Evolutionary conservation across 148 eudicot species (phyloP).

Genomic region (Rhododendron mucronatum): DNA sequence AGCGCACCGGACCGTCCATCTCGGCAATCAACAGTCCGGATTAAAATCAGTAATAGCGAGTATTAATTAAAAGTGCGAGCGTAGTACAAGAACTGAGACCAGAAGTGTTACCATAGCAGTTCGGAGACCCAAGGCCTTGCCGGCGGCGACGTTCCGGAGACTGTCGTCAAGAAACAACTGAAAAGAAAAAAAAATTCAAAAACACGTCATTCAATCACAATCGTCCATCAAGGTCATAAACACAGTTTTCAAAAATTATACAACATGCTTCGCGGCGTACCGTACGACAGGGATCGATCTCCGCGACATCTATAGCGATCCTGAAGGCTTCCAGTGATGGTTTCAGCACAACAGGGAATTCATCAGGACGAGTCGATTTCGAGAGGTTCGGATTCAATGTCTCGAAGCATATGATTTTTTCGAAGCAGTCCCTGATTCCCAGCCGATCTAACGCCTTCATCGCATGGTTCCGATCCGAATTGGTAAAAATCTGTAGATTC

Average conservation of each 20-base stretch:
- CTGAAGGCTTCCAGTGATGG: conserved; percentile 69
- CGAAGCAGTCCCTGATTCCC: conserved; percentile 73
- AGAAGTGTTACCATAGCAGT: conserved; percentile 49
- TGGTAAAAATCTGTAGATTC: conserved; percentile 65
- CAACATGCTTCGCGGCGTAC: conserved; percentile 27
- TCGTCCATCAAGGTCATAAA: neutral
- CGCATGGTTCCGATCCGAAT: conserved; percentile 73
- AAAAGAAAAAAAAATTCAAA: neutral
- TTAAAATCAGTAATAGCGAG: no score
- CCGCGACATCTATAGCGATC: conserved; percentile 59
- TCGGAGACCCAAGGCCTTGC: conserved; percentile 59
- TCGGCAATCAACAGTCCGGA: no score
- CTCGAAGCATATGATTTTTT: conserved; percentile 75
- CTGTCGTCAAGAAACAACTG: conserved; percentile 88
- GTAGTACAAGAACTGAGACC: no score
- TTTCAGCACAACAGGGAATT: conserved; percentile 65
- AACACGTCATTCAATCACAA: neutral
- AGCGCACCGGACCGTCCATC: no score
- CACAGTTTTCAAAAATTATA: neutral
- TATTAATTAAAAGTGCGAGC: no score
- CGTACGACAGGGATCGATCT: conserved; percentile 64
- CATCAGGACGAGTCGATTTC: conserved; percentile 53
- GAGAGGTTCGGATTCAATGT: conserved; percentile 68
- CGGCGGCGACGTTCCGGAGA: conserved; percentile 59
- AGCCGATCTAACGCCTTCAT: conserved; percentile 55